Evolutionary conservation across 148 eudicot genomes (phyloP).

Genomic region (Rhododendron simsii): DNA sequence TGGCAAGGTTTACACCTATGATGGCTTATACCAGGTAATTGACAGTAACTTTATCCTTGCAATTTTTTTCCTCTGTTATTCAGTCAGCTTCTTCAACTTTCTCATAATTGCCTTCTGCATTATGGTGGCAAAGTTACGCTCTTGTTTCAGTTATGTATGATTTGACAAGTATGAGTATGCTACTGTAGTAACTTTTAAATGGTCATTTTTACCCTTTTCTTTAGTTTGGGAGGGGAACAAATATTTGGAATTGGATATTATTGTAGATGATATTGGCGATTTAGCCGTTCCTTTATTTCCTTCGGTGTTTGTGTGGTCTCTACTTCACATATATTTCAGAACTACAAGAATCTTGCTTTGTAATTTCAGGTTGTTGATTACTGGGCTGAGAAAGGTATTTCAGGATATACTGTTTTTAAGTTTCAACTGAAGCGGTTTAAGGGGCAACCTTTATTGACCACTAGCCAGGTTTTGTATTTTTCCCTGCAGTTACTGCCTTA

Average conservation of each 20-base stretch:
- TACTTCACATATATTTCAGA: background rate
- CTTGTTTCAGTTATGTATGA: background rate
- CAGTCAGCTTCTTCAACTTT: background rate
- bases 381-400: conserved; percentile 88
- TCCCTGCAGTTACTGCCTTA: background rate
- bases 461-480: conserved; percentile 47
- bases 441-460: conserved; percentile 75
- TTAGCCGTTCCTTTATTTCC: background rate
- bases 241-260: background rate
- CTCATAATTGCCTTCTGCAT: background rate
- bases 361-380: conserved; percentile 51
- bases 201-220: background rate
- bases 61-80: background rate
- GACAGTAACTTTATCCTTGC: background rate
- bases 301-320: background rate
- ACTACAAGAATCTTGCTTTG: background rate
- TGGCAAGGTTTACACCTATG: conserved; percentile 64
- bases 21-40: conserved; percentile 70
- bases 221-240: background rate
- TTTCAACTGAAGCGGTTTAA: conserved; percentile 63
- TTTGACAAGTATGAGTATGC: background rate
- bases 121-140: background rate
- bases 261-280: background rate
- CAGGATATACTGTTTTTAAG: conserved; percentile 79
- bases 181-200: background rate